Percentiles rank a stretch among this genome's conserved stretches.
Evolutionary conservation across 495 filamentous ascomycete species (phyloP).

Genomic region (Talaromyces ruber): DNA sequence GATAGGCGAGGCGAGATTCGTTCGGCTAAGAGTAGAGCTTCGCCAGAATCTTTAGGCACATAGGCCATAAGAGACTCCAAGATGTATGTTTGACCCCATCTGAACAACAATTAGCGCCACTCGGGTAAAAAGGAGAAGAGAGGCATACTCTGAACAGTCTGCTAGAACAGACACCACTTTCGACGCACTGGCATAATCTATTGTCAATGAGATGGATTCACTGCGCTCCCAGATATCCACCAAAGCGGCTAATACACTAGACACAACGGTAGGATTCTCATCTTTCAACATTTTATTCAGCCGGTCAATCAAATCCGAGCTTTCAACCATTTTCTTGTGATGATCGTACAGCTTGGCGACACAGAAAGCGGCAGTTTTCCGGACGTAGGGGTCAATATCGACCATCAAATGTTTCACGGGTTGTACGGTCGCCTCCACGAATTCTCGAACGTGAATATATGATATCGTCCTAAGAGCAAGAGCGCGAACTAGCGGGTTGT

Average conservation of each 20-base stretch:
- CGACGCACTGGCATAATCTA: slow-evolving; percentile 93
- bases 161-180: slow-evolving; percentile 95
- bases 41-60: slow-evolving; percentile 81
- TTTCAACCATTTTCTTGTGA: slow-evolving; percentile 82
- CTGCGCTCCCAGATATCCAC: slow-evolving; percentile 99
- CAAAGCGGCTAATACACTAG: slow-evolving; percentile 81
- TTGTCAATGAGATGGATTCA: slow-evolving; percentile 94
- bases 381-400: slow-evolving; percentile 90
- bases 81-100: slow-evolving; percentile 99
- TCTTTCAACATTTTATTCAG: slow-evolving; percentile 86
- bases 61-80: slow-evolving; percentile 98
- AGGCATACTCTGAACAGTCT: slow-evolving; percentile 91
- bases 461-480: slow-evolving; percentile 92
- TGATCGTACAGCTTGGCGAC: slow-evolving; percentile 98
- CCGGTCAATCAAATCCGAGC: slow-evolving; percentile 82
- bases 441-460: slow-evolving; percentile 95
- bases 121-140: not conserved
- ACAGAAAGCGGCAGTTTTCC: slow-evolving; percentile 93
- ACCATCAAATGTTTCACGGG: slow-evolving; percentile 76
- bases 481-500: slow-evolving; percentile 86
- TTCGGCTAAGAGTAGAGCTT: slow-evolving; percentile 85
- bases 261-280: slow-evolving; percentile 95
- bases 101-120: slow-evolving; percentile 31
- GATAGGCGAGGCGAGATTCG: slow-evolving; percentile 89
- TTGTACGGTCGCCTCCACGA: slow-evolving; percentile 81